phyloP scores from a whole-genome alignment of 805 yeast species.

The Zygotorulaspora florentina region DNA sequence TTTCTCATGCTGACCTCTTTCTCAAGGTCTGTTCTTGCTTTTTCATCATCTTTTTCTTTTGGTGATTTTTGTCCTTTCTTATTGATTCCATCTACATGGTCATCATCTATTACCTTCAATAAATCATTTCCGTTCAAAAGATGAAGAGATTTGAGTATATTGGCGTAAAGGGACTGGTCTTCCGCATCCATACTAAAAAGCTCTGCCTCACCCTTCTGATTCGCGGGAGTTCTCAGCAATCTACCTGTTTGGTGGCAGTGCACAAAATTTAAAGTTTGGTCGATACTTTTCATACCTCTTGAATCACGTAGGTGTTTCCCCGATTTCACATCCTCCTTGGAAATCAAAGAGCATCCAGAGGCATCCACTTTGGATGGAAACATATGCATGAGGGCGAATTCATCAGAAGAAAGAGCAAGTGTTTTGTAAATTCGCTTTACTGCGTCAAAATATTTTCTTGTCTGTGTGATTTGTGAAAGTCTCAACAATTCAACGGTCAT shows the following conservation, averaged over 20 bases:
- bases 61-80: neutral
- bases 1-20: conserved; percentile 15
- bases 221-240: conserved; percentile 15
- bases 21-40: neutral
- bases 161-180: conserved; percentile 37
- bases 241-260: conserved; percentile 34
- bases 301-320: conserved; percentile 36
- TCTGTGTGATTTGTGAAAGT: conserved; percentile 47
- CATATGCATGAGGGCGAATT: conserved; percentile 40
- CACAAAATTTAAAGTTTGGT: conserved; percentile 27
- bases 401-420: conserved; percentile 35
- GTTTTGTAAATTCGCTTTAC: conserved; percentile 42
- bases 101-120: conserved; percentile 15
- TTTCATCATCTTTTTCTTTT: neutral
- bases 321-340: conserved; percentile 26
- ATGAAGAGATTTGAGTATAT: conserved; percentile 45
- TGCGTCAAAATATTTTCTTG: conserved; percentile 47
- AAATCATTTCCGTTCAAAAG: conserved; percentile 39
- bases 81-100: conserved; percentile 3
- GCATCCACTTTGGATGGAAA: conserved; percentile 45
- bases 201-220: conserved; percentile 7
- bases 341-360: conserved; percentile 45
- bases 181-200: conserved; percentile 10
- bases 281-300: conserved; percentile 38
- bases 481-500: conserved; percentile 50